A percentile compares a stretch with the other conserved stretches of the same genome.
Evolutionary conservation across 805 yeast species (phyloP).

Genomic region (Monosporozyma servazzii): DNA sequence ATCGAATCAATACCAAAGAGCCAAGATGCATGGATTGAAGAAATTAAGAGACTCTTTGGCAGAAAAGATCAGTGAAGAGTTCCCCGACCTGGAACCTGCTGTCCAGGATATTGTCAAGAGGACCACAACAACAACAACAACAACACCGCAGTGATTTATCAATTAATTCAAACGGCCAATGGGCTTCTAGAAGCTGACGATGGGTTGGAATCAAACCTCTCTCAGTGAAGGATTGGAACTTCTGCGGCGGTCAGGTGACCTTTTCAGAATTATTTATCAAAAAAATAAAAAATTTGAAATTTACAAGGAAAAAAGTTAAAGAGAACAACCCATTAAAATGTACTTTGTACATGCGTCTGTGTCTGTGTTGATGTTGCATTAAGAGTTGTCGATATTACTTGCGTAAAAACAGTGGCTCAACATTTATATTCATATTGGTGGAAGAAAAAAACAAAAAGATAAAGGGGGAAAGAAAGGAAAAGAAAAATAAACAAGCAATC

Average conservation of each 20-base stretch:
- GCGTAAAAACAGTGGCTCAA: too few relatives aligned
- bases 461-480: neutral
- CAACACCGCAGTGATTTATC: too few relatives aligned
- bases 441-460: neutral
- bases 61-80: conserved; percentile 60
- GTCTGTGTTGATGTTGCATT: too few relatives aligned
- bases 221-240: too few relatives aligned
- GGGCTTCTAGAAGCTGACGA: too few relatives aligned
- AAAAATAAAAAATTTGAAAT: neutral
- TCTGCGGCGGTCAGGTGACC: neutral
- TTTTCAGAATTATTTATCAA: neutral
- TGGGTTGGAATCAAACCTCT: too few relatives aligned
- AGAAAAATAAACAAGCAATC: neutral
- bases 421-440: too few relatives aligned
- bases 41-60: conserved; percentile 59
- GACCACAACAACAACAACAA: conserved; percentile 7
- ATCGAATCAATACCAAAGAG: conserved; percentile 79
- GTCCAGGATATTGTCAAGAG: conserved; percentile 49
- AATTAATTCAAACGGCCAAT: too few relatives aligned
- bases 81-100: conserved; percentile 58
- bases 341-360: too few relatives aligned
- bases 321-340: neutral
- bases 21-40: conserved; percentile 64
- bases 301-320: neutral
- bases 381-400: too few relatives aligned